These are phyloP conservation scores for Pyrenophora teres DNA, from an alignment of 2,329 filamentous ascomycete species.

Conservation along the genomic window DNA sequence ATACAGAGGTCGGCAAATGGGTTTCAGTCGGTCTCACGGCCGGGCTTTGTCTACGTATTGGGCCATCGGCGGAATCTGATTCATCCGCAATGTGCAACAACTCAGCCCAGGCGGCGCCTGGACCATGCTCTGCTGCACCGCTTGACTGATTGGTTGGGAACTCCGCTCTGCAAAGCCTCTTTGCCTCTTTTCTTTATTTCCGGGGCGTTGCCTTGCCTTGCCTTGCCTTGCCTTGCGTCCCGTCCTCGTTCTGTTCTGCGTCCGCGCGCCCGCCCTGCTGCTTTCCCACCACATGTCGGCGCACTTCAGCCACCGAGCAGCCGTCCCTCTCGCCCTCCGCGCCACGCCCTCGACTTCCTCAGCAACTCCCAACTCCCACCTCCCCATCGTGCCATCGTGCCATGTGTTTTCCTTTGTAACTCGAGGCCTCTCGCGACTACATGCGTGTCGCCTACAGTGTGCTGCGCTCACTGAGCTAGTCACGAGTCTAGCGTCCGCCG, in stretches of 20 bases:
- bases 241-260: neutral
- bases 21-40: constrained; percentile 4
- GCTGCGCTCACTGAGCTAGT: constrained; percentile 19
- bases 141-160: constrained; percentile 27
- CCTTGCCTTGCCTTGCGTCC: constrained; percentile 2
- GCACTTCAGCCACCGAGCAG: constrained; percentile 11
- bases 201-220: constrained; percentile 5
- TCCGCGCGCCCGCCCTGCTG: constrained; percentile 1
- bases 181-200: constrained; percentile 24
- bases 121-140: neutral
- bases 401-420: constrained; percentile 9
- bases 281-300: constrained; percentile 1
- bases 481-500: constrained; percentile 26
- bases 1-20: neutral
- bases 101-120: constrained; percentile 1
- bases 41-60: neutral
- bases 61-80: constrained; percentile 6
- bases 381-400: constrained; percentile 6
- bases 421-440: constrained; percentile 10
- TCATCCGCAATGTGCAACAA: constrained; percentile 4
- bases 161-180: constrained; percentile 17
- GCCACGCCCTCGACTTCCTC: neutral
- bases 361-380: neutral
- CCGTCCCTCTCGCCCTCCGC: constrained; percentile 5
- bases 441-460: constrained; percentile 5